Evolutionary conservation across 306 rosid genomes (phyloP).

Genomic region (Comarum palustre): DNA sequence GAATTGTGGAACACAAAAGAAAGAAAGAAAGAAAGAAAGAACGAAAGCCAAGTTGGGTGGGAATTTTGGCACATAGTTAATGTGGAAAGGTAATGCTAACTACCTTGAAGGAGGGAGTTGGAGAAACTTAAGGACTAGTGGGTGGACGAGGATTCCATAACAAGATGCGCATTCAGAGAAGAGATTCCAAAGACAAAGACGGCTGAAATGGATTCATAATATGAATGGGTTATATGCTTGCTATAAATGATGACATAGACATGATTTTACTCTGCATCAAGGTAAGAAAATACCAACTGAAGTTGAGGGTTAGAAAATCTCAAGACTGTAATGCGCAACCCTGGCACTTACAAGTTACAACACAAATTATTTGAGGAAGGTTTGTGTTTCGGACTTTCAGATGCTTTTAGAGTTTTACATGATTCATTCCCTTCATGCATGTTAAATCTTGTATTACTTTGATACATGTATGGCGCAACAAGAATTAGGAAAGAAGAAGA

Average conservation of each 20-base stretch:
- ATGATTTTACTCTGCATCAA: neutral
- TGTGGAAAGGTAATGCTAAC: neutral
- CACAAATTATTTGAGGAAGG: too few relatives aligned
- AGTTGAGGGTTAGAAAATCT: too few relatives aligned
- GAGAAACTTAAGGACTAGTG: neutral
- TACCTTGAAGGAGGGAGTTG: neutral
- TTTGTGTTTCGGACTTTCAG: too few relatives aligned
- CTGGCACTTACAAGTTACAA: too few relatives aligned
- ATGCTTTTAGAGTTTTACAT: too few relatives aligned
- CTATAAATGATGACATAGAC: neutral
- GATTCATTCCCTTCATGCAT: too few relatives aligned
- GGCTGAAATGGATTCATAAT: neutral
- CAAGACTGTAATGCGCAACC: neutral
- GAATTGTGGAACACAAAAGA: neutral
- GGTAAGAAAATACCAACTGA: too few relatives aligned
- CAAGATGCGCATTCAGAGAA: neutral
- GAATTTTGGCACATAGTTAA: neutral
- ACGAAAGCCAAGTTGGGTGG: neutral
- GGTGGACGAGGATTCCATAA: conserved; percentile 29
- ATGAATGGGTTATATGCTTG: neutral
- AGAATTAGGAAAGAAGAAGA: too few relatives aligned
- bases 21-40: too few relatives aligned
- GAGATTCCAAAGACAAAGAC: neutral
- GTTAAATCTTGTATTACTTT: too few relatives aligned
- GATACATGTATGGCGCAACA: too few relatives aligned